phyloP scores from a whole-genome alignment of 2,329 filamentous ascomycete genomes.

The Talaromyces pinophilus region DNA sequence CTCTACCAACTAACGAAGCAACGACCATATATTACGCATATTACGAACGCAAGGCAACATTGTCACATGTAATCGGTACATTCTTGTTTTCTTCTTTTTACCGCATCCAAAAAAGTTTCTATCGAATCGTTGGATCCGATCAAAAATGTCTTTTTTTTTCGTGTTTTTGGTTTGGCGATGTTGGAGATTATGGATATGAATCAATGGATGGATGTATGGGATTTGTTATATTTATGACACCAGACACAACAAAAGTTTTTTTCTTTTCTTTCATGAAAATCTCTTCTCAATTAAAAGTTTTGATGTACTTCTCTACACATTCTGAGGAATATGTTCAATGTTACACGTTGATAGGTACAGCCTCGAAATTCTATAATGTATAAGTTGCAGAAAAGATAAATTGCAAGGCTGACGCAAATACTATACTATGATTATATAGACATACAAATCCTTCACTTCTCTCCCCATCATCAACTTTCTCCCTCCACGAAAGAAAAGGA shows the following conservation, averaged over 20 bases:
- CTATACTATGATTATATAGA: not conserved
- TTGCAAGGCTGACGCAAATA: not conserved
- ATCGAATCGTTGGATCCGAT: not conserved
- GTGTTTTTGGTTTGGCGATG: not conserved
- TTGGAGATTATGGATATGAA: not conserved
- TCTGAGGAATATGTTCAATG: no score
- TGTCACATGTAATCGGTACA: constrained; percentile 2
- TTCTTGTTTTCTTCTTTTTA: not conserved
- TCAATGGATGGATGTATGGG: not conserved
- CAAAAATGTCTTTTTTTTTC: not conserved
- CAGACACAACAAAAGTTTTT: not conserved
- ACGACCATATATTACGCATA: constrained; percentile 4
- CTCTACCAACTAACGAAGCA: constrained; percentile 1
- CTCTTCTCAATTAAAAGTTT: not conserved
- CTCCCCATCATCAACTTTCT: no score
- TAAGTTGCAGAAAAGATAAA: not conserved
- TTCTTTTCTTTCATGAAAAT: not conserved
- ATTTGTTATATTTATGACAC: constrained; percentile 6
- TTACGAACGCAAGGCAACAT: constrained; percentile 4
- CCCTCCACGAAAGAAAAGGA: not conserved
- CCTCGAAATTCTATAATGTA: no score
- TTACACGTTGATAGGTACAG: no score
- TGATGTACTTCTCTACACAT: no score
- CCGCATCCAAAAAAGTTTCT: not conserved
- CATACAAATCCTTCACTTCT: not conserved